Percentiles rank a stretch among this genome's conserved stretches.
Conservation (phyloP, 345 rosid genomes). For the Citrus inodora region DNA sequence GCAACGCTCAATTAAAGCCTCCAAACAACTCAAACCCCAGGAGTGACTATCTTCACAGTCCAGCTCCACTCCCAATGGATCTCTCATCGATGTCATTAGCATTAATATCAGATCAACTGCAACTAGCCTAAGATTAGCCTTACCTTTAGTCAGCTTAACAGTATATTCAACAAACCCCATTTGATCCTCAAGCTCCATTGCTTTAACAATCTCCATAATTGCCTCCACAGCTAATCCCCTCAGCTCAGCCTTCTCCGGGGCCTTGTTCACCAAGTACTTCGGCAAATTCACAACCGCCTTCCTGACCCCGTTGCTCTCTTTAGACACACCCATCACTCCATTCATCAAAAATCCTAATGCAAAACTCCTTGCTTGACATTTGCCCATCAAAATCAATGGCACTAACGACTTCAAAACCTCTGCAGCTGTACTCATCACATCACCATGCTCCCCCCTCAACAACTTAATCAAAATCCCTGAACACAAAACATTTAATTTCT, state of each 20-base stretch:
- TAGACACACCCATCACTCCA: slow-evolving; percentile 32
- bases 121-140: slow-evolving; percentile 59
- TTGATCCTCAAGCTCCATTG: slow-evolving; percentile 54
- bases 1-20: slow-evolving; percentile 68
- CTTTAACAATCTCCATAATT: slow-evolving; percentile 61
- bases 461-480: slow-evolving; percentile 46
- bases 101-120: slow-evolving; percentile 76
- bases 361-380: slow-evolving; percentile 64
- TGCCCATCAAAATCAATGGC: slow-evolving; percentile 55
- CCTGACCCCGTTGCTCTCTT: slow-evolving; percentile 40
- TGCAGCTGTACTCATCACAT: slow-evolving; percentile 49
- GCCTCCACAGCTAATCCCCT: slow-evolving; percentile 84
- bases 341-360: slow-evolving; percentile 56
- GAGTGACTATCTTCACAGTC: slow-evolving; percentile 28
- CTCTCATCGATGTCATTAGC: slow-evolving; percentile 47
- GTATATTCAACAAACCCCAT: slow-evolving; percentile 49
- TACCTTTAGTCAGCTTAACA: slow-evolving; percentile 71
- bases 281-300: slow-evolving; percentile 65
- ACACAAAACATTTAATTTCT: slow-evolving; percentile 46
- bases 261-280: slow-evolving; percentile 61
- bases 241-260: slow-evolving; percentile 87
- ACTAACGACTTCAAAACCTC: slow-evolving; percentile 66
- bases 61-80: slow-evolving; percentile 37
- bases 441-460: slow-evolving; percentile 67
- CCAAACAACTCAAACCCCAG: slow-evolving; percentile 63